Base-by-base conservation (phyloP, 2,329 filamentous ascomycete species). In the Fusarium veterinarium region DNA sequence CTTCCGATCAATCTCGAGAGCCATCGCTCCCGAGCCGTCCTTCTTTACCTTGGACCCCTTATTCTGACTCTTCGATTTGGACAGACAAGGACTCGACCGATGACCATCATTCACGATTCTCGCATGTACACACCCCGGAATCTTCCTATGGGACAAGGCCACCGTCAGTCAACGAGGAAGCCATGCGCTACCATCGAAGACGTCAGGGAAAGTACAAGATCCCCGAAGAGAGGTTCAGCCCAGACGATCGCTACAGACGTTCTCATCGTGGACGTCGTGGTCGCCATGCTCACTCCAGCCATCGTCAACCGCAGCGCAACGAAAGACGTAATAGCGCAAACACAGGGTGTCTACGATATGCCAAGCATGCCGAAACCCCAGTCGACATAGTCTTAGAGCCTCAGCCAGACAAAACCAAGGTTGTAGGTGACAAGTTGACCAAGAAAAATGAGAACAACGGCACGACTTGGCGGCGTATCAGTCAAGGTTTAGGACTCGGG, bases 81-180 rank as follows among this genome's bases (percentile, higher is more conserved):
- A 44, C 14, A 13, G 45, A 35, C 35, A 64, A 42, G 12, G 52
- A 60, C 33, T 72, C 64, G 12, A 69, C 41, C 33, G 69, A 72
- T 38, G 63, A 67, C 19, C 14, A 56, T 19, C 44, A 46, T 30
- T 42, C 58, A 9, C 58, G 53, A 28, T 20, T 31, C n/a, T 57
- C 48, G 4, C 40, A 64, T 49, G 20, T 25, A 8, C 69, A 64
- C 40, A 61, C 64, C 10, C 61, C 64, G 8, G 69, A 72, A 44
- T 72, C 69, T 20, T 72, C 69, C 9, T 42, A 52, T 10, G 65
- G 61, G 23, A 60, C 69, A 42, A 65, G 46, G n/a, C 37, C 38
- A 35, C 48, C 64, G 13, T 72, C 64, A 14, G 35, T 61, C n/a
- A 46, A 61, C 13, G 70, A 73, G 10, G 70, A 70, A 42, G 51